Evolutionary conservation across 495 filamentous ascomycete genomes (phyloP).

Genomic region (Delitschia confertaspora): DNA sequence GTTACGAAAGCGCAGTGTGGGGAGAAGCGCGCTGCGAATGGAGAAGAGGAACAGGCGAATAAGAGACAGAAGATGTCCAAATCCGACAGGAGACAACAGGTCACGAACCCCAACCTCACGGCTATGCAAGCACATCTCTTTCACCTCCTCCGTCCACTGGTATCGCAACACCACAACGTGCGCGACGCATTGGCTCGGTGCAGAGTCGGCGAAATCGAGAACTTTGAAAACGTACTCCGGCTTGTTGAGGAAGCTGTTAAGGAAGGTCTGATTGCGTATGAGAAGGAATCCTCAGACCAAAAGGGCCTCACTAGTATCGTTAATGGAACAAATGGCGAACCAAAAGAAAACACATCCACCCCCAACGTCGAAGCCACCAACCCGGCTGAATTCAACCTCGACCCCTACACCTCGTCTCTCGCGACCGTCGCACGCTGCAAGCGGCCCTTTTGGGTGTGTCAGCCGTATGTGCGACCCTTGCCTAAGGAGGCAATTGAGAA

Average conservation of each 20-base stretch:
- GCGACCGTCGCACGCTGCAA: slow-evolving; percentile 60
- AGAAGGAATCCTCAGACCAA: slow-evolving; percentile 31
- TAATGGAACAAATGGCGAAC: background rate
- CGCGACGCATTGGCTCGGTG: slow-evolving; percentile 67
- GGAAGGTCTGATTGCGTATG: slow-evolving; percentile 65
- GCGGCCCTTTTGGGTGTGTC: slow-evolving; percentile 85
- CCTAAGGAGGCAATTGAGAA: slow-evolving; percentile 81
- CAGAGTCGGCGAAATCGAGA: slow-evolving; percentile 53
- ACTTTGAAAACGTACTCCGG: slow-evolving; percentile 61
- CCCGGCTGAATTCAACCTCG: background rate
- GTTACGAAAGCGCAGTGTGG: background rate
- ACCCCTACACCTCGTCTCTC: slow-evolving; percentile 48
- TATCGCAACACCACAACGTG: slow-evolving; percentile 67
- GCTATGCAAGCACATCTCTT: slow-evolving; percentile 90
- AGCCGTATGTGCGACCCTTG: slow-evolving; percentile 79
- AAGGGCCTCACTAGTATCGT: slow-evolving; percentile 5
- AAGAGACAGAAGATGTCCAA: slow-evolving; percentile 56
- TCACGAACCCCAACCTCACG: slow-evolving; percentile 60
- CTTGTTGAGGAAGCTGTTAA: slow-evolving; percentile 63
- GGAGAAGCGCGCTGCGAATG: slow-evolving; percentile 32
- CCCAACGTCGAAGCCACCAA: too few relatives aligned
- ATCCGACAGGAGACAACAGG: slow-evolving; percentile 35
- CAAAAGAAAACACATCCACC: background rate
- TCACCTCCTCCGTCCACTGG: slow-evolving; percentile 74
- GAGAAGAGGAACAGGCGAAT: slow-evolving; percentile 36